phyloP scores from a whole-genome alignment of 1,284 basidiomycete genomes.

The Ustilago hordei region DNA sequence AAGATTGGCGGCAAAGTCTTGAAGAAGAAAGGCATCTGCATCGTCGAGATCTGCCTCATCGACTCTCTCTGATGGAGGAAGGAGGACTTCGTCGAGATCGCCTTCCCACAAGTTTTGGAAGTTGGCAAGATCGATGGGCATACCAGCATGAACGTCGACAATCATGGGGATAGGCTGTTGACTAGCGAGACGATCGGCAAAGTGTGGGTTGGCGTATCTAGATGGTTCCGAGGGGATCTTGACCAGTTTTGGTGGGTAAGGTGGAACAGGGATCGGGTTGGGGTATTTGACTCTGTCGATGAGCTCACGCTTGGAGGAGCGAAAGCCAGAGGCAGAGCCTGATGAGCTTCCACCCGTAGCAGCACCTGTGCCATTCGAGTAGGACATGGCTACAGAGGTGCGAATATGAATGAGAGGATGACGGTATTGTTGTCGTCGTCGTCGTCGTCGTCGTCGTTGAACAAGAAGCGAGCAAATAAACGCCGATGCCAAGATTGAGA shows the following conservation, averaged over 20 bases:
- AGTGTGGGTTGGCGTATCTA: conserved; percentile 64
- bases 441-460: conserved; percentile 2
- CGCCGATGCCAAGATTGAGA: conserved; percentile 11
- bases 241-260: conserved; percentile 67
- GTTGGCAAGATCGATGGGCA: conserved; percentile 64
- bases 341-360: conserved; percentile 17
- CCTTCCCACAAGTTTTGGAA: conserved; percentile 65
- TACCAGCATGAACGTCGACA: conserved; percentile 67
- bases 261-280: conserved; percentile 68
- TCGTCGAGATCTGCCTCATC: conserved; percentile 50
- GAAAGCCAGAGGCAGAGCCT: conserved; percentile 21
- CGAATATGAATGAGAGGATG: neutral
- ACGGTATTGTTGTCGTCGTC: neutral
- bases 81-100: conserved; percentile 43
- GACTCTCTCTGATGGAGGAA: conserved; percentile 26
- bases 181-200: conserved; percentile 60
- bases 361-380: conserved; percentile 30
- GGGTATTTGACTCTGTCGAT: conserved; percentile 68
- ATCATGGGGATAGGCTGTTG: conserved; percentile 61
- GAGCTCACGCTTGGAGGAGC: conserved; percentile 56
- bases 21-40: conserved; percentile 65
- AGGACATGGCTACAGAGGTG: conserved; percentile 34
- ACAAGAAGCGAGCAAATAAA: neutral
- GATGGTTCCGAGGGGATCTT: conserved; percentile 55
- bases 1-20: conserved; percentile 53